These are phyloP conservation scores for Echeveria elegans DNA, from an alignment of 164 flowering plant genomes.

Conservation along the genomic window DNA sequence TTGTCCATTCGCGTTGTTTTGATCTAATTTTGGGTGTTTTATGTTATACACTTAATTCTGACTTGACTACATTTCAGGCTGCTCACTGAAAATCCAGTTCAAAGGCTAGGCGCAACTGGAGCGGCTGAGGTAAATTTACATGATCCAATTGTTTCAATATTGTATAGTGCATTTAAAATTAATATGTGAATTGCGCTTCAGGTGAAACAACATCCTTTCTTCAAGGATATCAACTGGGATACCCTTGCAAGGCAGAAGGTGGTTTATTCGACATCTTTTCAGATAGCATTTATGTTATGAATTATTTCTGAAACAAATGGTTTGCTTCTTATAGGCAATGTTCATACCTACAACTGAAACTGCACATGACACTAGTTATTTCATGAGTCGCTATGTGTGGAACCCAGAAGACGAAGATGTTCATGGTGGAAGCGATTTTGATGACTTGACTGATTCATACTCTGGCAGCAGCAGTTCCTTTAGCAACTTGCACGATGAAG, in stretches of 20 bases:
- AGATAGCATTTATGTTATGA: not conserved
- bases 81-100: conserved; percentile 75
- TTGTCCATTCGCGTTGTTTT: not conserved
- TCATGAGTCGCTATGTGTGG: conserved; percentile 91
- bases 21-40: not conserved
- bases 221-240: conserved; percentile 88
- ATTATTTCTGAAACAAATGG: not conserved
- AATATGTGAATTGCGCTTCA: conserved; percentile 21
- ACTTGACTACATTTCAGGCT: conserved; percentile 37
- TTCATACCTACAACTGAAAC: conserved; percentile 81
- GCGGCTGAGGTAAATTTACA: conserved; percentile 59
- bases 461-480: conserved; percentile 68
- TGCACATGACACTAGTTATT: conserved; percentile 88
- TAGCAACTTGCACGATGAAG: conserved; percentile 68
- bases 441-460: conserved; percentile 62
- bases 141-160: conserved; percentile 2
- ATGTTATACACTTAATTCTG: not conserved
- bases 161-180: not conserved
- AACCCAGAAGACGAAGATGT: conserved; percentile 59
- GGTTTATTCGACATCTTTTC: not conserved
- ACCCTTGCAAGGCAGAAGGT: conserved; percentile 97
- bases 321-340: conserved; percentile 56
- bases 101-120: conserved; percentile 94
- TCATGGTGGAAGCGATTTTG: conserved; percentile 56
- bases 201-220: conserved; percentile 80